Evolutionary conservation across 352 stramenopile genomes (phyloP), one percentile per base, ranked within the genome.

Genomic region (Phytophthora citrophthora): DNA sequence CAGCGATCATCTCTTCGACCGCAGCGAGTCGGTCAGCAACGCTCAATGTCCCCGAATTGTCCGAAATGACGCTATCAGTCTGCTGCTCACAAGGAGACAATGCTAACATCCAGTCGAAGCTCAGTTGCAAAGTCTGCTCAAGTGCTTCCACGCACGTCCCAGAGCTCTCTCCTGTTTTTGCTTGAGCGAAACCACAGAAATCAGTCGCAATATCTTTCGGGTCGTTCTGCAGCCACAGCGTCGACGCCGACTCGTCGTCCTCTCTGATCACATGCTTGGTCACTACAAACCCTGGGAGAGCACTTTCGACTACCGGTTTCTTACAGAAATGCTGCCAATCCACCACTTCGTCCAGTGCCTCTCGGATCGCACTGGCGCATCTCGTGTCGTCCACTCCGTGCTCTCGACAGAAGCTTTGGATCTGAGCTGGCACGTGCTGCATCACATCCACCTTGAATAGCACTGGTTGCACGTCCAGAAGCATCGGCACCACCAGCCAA

Each of bases 391-490:
- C 50, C 9, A 90, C 16, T 0, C 59, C 41, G 44, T 90, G 81
- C 5, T 63, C 26, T 20, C 48, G 45, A 51, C 81, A 90, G 38
- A 87, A 88, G 15, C 41, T 49, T 24, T 68, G 54, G 13, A 90
- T 18, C 50, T 90, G 78, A 0, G 47, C 26, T 23, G 38, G 31
- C 10, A 75, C 39, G n/a, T 66, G 47, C 2, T 39, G 54, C 7
- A 23, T 62, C 15, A 73, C 63, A 50, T 83, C 63, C 39, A 88
- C 18, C 7, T 58, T 68, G 15, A 88, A 39, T 9, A 88, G 45
- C 38, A 69, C 55, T 2, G 78, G 78, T 36, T 87, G 78, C 45
- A 88, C 70, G 49, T 88, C 76, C n/a, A 88, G 58, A 36, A 87
- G 54, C 60, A 76, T 45, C 4, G 81, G 74, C 4, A 90, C 27